phyloP scores from a whole-genome alignment of 164 flowering plant species.

The Akebia trifoliata region DNA sequence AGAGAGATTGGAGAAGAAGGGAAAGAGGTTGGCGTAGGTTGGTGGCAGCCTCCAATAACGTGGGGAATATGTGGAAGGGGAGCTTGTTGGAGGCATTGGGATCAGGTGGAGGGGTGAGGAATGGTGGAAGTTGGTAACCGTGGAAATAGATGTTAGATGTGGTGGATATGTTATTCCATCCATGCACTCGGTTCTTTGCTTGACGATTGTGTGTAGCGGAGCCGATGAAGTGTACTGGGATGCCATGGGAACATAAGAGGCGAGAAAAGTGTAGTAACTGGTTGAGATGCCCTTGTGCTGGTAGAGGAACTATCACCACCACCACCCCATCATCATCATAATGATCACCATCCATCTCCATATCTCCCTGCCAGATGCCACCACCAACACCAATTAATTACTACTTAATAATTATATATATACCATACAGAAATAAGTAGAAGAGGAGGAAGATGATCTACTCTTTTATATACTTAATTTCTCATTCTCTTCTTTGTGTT shows the following conservation, averaged over 20 bases:
- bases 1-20: slow-evolving; percentile 28
- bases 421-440: no score
- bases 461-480: no score
- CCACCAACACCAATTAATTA: no score
- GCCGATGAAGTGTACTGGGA: slow-evolving; percentile 44
- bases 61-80: slow-evolving; percentile 50
- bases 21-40: slow-evolving; percentile 44
- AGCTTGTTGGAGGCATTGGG: slow-evolving; percentile 32
- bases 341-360: no score
- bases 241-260: slow-evolving; percentile 29
- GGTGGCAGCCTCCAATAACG: slow-evolving; percentile 26
- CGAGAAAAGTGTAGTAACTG: slow-evolving; percentile 53
- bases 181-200: slow-evolving; percentile 38
- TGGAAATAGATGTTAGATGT: slow-evolving; percentile 42
- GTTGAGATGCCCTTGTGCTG: slow-evolving; percentile 63
- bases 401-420: no score
- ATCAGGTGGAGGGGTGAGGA: slow-evolving; percentile 35
- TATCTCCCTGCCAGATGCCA: no score
- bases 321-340: slow-evolving; percentile 23
- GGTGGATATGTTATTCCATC: slow-evolving; percentile 24
- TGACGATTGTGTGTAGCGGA: slow-evolving; percentile 51
- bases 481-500: no score
- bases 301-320: slow-evolving; percentile 54
- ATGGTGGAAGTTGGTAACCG: slow-evolving; percentile 33
- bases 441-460: no score